phyloP scores from a whole-genome alignment of 768 basidiomycete species.

The Russula ochroleuca region DNA sequence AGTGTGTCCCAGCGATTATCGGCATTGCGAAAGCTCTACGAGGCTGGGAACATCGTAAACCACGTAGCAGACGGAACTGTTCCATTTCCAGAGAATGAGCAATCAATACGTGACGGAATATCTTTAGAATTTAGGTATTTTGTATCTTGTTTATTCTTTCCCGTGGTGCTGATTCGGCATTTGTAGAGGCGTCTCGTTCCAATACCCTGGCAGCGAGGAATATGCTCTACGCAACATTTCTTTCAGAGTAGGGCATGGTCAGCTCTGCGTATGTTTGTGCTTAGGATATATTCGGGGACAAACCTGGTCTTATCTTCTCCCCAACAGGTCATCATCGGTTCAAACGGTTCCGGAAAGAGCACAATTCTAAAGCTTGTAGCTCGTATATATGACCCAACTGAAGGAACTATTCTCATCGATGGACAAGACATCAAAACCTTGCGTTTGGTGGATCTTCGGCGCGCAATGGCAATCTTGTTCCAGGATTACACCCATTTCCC shows the following conservation, averaged over 20 bases:
- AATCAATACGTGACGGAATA: slow-evolving; percentile 33
- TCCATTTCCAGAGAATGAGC: slow-evolving; percentile 35
- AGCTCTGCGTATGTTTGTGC: slow-evolving; percentile 58
- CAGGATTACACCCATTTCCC: slow-evolving; percentile 82
- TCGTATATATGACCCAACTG: slow-evolving; percentile 63
- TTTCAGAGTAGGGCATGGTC: slow-evolving; percentile 65
- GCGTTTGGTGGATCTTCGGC: slow-evolving; percentile 61
- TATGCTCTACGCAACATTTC: slow-evolving; percentile 60
- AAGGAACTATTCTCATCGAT: slow-evolving; percentile 67
- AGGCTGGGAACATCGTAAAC: slow-evolving; percentile 57
- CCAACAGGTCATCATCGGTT: slow-evolving; percentile 67
- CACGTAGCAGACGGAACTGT: slow-evolving; percentile 48
- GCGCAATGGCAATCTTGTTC: slow-evolving; percentile 67
- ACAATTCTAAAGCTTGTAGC: slow-evolving; percentile 72
- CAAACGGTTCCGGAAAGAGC: slow-evolving; percentile 76
- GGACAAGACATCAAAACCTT: slow-evolving; percentile 57
- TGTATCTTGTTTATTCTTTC: slow-evolving; percentile 24
- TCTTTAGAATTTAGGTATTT: slow-evolving; percentile 58
- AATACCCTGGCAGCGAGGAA: slow-evolving; percentile 50
- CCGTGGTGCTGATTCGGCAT: slow-evolving; percentile 19
- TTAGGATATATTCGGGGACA: background rate
- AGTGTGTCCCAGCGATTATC: slow-evolving; percentile 52
- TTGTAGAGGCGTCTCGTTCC: slow-evolving; percentile 63
- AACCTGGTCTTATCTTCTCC: background rate
- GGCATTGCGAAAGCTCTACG: slow-evolving; percentile 59